Evolutionary conservation across 75 land plant species (phyloP).

Genomic region (Cupressus sempervirens): DNA sequence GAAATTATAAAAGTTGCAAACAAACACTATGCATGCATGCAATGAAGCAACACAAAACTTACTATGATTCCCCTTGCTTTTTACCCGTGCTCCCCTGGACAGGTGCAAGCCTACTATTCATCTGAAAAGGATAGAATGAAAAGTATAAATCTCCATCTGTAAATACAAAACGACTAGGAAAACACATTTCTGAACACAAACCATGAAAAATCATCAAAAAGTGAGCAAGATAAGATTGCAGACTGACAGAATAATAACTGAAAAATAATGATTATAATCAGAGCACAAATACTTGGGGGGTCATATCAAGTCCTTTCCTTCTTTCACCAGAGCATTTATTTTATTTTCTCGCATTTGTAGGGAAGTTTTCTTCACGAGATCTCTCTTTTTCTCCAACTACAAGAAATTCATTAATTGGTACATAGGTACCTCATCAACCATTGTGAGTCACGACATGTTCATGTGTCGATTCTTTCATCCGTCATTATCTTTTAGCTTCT

Average conservation of each 20-base stretch:
- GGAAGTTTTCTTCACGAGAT: too few species aligned
- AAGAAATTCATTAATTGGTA: too few species aligned
- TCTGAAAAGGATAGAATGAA: background rate
- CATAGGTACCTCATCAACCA: too few species aligned
- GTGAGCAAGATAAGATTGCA: background rate
- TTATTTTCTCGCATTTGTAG: too few species aligned
- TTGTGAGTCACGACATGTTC: too few species aligned
- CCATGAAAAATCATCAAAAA: background rate
- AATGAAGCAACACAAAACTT: background rate
- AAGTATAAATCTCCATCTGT: background rate
- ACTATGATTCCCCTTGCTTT: constrained; percentile 3
- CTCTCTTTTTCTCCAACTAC: too few species aligned
- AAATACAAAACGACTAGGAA: background rate
- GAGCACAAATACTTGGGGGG: background rate
- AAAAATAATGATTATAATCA: background rate
- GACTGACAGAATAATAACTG: background rate
- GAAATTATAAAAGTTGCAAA: background rate
- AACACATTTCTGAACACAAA: background rate
- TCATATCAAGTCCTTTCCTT: too few species aligned
- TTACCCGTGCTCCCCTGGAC: background rate
- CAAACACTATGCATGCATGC: background rate
- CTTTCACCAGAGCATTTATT: too few species aligned
- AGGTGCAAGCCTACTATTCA: background rate
- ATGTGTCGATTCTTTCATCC: too few species aligned
- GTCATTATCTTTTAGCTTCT: too few species aligned